Evolutionary conservation across 768 basidiomycete species (phyloP), one percentile per base, ranked within the genome.

Genomic region (Daedaleopsis sinensis): DNA sequence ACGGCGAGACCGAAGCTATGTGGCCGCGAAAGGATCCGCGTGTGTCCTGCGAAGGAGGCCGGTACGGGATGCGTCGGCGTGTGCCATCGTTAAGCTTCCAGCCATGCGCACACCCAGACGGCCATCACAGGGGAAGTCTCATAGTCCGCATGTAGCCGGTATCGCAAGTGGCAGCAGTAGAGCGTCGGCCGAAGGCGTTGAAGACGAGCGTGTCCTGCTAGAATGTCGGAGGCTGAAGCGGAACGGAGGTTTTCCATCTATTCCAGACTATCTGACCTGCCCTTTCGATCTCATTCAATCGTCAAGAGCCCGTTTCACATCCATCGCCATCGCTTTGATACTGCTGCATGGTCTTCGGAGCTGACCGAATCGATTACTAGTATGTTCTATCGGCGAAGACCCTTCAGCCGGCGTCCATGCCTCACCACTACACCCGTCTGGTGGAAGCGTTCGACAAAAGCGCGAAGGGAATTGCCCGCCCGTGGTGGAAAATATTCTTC

Each of bases 401-500:
- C 43, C 71, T 91, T 55, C 78, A 81, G 51, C 92, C 92, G 5
- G 83, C 85, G 12, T 91, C 91, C 6, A 83, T 82, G 73, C 90
- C 91, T 27, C 74, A 79, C 54, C 85, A 94, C 73, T 94, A 94
- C 67, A 80, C 85, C 47, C 84, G 88, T 24, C 81, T 94, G 10
- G 79, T 84, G 1, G 89, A 90, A 66, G 91, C 85, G 6, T 85
- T 88, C 62, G 85, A 91, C 60, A 90, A 88, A 74, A 90, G 88
- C 66, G 82, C 85, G 12, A 78, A 86, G 68, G 91, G 91, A n/a
- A 88, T 91, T 47, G 82, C 82, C 37, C 78, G 91, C 57, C 90
- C 91, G 2, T 87, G 88, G 88, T 93, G 91, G 91, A 91, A 93
- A 72, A 76, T 89, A 46, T 90, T 93, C 72, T 87, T 93, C 65